Evolutionary conservation across 2,329 filamentous ascomycete genomes (phyloP).

Genomic region (Apiospora sp.): DNA sequence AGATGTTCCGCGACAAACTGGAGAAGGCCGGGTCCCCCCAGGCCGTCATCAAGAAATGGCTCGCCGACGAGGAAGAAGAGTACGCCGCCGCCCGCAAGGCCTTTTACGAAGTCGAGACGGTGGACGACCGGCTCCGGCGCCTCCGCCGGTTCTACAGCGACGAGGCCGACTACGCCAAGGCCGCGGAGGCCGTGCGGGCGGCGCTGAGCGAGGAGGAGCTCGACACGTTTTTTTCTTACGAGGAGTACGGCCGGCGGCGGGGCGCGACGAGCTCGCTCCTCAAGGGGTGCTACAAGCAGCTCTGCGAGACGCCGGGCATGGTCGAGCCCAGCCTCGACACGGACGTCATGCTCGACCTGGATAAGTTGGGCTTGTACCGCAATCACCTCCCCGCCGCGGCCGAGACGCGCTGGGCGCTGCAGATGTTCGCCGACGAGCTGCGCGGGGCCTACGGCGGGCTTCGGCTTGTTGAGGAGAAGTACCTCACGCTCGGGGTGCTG

Average conservation of each 20-base stretch:
- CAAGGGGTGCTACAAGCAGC: constrained; percentile 33
- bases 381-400: constrained; percentile 32
- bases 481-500: constrained; percentile 48
- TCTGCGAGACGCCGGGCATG: constrained; percentile 37
- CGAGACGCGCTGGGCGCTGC: constrained; percentile 46
- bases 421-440: constrained; percentile 45
- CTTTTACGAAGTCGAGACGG: background rate
- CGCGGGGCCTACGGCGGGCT: constrained; percentile 45
- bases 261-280: constrained; percentile 37
- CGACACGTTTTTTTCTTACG: constrained; percentile 44
- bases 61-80: constrained; percentile 24
- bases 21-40: constrained; percentile 23
- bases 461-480: constrained; percentile 48
- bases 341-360: constrained; percentile 32
- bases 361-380: constrained; percentile 15
- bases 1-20: constrained; percentile 45
- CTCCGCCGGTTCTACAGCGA: constrained; percentile 1
- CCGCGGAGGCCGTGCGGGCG: background rate
- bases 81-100: constrained; percentile 39
- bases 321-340: constrained; percentile 35
- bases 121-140: constrained; percentile 23
- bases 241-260: constrained; percentile 45
- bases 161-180: constrained; percentile 18
- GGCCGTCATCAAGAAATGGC: constrained; percentile 20
- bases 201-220: constrained; percentile 28